Base-by-base conservation (phyloP, 306 rosid species). In the Betula pendula region DNA sequence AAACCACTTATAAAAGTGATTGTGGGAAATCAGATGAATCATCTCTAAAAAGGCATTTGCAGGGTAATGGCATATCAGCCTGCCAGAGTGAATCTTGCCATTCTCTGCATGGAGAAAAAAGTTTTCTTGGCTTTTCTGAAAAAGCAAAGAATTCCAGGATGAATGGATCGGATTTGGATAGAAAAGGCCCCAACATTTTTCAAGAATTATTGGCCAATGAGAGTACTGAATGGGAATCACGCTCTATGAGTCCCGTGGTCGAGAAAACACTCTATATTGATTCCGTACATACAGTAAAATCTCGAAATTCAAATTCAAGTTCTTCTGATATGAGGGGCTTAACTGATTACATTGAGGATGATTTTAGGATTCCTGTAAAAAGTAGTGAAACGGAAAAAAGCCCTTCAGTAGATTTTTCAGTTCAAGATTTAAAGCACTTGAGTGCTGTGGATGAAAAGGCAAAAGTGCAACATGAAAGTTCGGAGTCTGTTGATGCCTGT, bases 261-360 rank as follows among this genome's bases (percentile, higher is more conserved):
- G 98, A 95, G 88, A 95, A 92, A 90, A 92, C 97, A 82, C 85
- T 87, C 22, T 82, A 89, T 79, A 70, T 95, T 6, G 99, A 95
- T 76, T 90, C 88, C 50, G 81, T 87, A 56, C 85, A 80, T 8
- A 85, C 78, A 62, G 73, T 74, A 6, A 86, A 81, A 75, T 81
- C 91, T 76, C 78, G 78, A 5, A 59, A 50, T 51, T 81, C 89
- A 68, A 80, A 49, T 77, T 79, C 94, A 81, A 52, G 72, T 81
- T 82, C 85, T 79, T 82, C 79, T 42, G 90, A 85, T 75, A 48
- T 71, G 80, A 82, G 67, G 58, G 80, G 78, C 29, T 47, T 66
- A 71, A 47, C 66, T 68, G 80, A 77, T 83, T 44, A 62, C 77
- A 68, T 42, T 40, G 82, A 53, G 48, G 83, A 72, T 51, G 78